Conservation (phyloP, 805 yeast genomes). For the Starmerella davenportii region DNA sequence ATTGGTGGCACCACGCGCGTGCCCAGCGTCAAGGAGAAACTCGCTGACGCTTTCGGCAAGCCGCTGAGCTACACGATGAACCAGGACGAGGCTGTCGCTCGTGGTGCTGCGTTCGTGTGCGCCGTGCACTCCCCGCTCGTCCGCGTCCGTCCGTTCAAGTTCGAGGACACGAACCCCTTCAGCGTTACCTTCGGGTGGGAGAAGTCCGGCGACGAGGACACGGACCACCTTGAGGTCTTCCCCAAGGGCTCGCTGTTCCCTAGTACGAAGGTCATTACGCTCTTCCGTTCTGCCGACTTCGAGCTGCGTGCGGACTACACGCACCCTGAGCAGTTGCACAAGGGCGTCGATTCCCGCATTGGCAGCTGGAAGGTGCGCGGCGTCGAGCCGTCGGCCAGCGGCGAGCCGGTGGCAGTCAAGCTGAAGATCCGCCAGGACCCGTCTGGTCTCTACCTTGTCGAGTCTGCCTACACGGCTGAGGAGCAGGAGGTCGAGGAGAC, state of each 20-base stretch:
- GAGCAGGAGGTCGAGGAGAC: conserved; percentile 81
- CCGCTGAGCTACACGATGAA: conserved; percentile 83
- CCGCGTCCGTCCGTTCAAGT: conserved; percentile 96
- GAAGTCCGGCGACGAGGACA: conserved; percentile 75
- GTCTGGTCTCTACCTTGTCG: conserved; percentile 84
- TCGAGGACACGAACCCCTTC: conserved; percentile 82
- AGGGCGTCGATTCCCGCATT: conserved; percentile 42
- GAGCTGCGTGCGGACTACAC: conserved; percentile 75
- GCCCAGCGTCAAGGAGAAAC: conserved; percentile 72
- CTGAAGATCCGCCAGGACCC: conserved; percentile 94
- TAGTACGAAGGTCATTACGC: conserved; percentile 83
- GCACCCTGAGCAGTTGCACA: conserved; percentile 51
- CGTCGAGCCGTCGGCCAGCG: conserved; percentile 45
- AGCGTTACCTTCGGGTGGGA: conserved; percentile 93
- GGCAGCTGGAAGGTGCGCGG: conserved; percentile 81
- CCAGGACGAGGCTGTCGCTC: conserved; percentile 98
- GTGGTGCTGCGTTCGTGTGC: conserved; percentile 97
- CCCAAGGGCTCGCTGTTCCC: conserved; percentile 86
- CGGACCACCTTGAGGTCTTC: conserved; percentile 88
- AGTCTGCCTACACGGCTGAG: conserved; percentile 86
- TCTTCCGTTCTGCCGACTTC: conserved; percentile 82
- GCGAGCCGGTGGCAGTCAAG: conserved; percentile 64
- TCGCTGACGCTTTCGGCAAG: conserved; percentile 66
- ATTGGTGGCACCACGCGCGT: conserved; percentile 98
- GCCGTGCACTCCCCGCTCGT: conserved; percentile 98